These are phyloP conservation scores for Tolypocladium album DNA, from an alignment of 2,329 filamentous ascomycete species.

Conservation along the genomic window DNA sequence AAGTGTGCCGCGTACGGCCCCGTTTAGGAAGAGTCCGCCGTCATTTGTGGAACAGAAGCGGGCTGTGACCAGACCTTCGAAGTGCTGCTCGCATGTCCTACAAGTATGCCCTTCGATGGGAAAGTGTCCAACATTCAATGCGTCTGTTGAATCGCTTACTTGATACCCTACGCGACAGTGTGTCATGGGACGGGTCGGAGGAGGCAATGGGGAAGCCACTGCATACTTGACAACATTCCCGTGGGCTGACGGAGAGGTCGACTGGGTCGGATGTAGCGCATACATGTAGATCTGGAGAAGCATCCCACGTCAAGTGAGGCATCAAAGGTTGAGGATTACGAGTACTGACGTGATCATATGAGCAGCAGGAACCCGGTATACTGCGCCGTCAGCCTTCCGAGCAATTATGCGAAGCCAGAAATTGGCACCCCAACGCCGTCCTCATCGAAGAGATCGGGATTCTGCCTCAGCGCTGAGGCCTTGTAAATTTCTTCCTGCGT, in stretches of 20 bases:
- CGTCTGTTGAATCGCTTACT: neutral
- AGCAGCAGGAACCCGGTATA: neutral
- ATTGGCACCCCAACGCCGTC: neutral
- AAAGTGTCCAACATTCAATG: neutral
- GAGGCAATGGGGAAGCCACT: neutral
- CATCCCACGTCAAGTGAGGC: neutral
- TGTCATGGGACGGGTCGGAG: neutral
- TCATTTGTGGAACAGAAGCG: neutral
- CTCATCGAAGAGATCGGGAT: neutral
- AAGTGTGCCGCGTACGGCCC: neutral
- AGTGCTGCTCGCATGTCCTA: neutral
- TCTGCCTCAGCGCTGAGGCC: too few species aligned
- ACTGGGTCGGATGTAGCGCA: neutral
- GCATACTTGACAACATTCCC: neutral
- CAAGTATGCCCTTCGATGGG: neutral
- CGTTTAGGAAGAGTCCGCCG: neutral
- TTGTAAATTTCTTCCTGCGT: neutral
- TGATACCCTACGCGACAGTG: neutral
- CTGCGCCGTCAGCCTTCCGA: neutral
- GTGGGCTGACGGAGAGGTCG: neutral
- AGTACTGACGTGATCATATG: neutral
- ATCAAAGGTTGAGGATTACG: neutral
- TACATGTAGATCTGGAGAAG: neutral
- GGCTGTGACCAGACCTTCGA: neutral
- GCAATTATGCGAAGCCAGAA: neutral